phyloP scores from a whole-genome alignment of 805 yeast species.

The Nakazawaea ernobii region DNA sequence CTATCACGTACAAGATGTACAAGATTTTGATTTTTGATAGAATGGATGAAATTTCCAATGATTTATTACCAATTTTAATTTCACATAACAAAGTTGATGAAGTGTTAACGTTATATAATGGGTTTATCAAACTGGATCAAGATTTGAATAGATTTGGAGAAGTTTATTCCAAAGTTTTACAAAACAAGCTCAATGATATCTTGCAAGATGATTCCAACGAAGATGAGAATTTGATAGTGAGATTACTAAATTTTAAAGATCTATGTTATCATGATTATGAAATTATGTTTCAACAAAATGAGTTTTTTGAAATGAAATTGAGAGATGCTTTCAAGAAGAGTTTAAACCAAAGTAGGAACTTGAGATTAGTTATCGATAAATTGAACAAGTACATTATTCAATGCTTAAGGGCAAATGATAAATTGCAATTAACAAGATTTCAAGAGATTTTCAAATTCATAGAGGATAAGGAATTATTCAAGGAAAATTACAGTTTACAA shows the following conservation, averaged over 20 bases:
- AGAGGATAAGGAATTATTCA: conserved; percentile 28
- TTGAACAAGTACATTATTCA: conserved; percentile 8
- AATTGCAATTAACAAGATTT: conserved; percentile 15
- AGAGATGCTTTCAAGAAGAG: conserved; percentile 23
- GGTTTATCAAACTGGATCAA: neutral
- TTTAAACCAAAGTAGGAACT: conserved; percentile 21
- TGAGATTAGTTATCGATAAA: conserved; percentile 26
- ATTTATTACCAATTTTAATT: conserved; percentile 19
- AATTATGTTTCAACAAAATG: conserved; percentile 15
- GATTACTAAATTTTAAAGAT: conserved; percentile 15
- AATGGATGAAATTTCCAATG: conserved; percentile 18
- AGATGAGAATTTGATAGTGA: conserved; percentile 4
- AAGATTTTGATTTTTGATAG: conserved; percentile 28
- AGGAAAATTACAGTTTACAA: conserved; percentile 26
- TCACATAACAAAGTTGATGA: conserved; percentile 13
- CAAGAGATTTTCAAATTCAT: conserved; percentile 26
- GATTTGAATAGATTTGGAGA: neutral
- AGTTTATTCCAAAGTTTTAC: neutral
- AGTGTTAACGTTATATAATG: conserved; percentile 14
- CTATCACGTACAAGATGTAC: conserved; percentile 19
- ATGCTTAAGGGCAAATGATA: conserved; percentile 15
- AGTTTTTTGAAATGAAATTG: conserved; percentile 26
- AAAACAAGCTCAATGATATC: conserved; percentile 6
- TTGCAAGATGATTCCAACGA: conserved; percentile 4
- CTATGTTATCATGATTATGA: conserved; percentile 13